These are phyloP conservation scores for Mesembryanthemum crystallinum DNA, from an alignment of 148 eudicot genomes.

Conservation along the genomic window DNA sequence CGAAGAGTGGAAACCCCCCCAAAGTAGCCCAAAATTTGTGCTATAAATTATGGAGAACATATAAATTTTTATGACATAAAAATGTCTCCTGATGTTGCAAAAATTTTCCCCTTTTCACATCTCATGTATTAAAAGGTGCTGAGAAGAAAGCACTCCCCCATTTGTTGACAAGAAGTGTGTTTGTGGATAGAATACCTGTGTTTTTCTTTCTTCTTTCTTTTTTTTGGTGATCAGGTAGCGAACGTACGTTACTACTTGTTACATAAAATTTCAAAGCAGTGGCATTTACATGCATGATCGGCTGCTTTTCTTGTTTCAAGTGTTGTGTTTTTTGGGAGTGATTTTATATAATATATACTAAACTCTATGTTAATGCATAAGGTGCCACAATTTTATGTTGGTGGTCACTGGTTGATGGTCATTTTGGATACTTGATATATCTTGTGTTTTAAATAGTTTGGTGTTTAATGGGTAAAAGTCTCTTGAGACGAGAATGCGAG, in stretches of 20 bases:
- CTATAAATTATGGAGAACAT: conserved; percentile 22
- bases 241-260: conserved; percentile 15
- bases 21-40: conserved; percentile 21
- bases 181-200: conserved; percentile 28
- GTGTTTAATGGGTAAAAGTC: too few species aligned
- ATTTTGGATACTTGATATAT: too few species aligned
- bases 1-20: conserved; percentile 5
- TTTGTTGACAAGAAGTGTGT: conserved; percentile 22
- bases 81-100: conserved; percentile 18
- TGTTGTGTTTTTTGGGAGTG: not conserved
- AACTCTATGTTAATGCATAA: not conserved
- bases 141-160: conserved; percentile 23
- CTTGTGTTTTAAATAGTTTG: too few species aligned
- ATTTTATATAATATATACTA: not conserved
- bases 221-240: conserved; percentile 22
- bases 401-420: too few species aligned
- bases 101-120: conserved; percentile 18
- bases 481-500: too few species aligned
- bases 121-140: conserved; percentile 17
- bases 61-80: conserved; percentile 23
- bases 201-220: not conserved
- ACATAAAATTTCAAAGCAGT: not conserved
- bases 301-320: not conserved
- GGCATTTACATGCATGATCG: not conserved
- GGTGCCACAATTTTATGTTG: not conserved